A percentile compares a stretch with the other conserved stretches of the same genome.
These are phyloP conservation scores for Chrysoporthe austroafricana DNA, from an alignment of 2,329 filamentous ascomycete genomes.

Conservation along the genomic window DNA sequence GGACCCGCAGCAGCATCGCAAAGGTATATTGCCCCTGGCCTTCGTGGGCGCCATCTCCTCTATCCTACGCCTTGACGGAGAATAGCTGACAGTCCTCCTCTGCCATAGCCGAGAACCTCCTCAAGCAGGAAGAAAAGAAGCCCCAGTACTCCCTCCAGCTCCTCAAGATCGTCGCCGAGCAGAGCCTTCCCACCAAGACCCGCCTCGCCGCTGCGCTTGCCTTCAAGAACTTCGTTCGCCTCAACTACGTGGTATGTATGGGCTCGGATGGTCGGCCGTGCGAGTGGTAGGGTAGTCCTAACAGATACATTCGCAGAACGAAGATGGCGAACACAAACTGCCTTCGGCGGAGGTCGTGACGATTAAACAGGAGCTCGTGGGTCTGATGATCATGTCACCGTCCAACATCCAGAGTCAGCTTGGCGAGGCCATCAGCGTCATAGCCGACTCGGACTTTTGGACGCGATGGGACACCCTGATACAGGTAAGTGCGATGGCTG, in stretches of 20 bases:
- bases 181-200: conserved; percentile 73
- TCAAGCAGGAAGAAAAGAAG: conserved; percentile 79
- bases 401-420: conserved; percentile 88
- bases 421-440: conserved; percentile 94
- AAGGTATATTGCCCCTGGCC: conserved; percentile 62
- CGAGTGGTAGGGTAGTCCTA: background rate
- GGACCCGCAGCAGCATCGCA: conserved; percentile 83
- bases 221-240: conserved; percentile 98
- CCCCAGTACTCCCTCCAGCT: conserved; percentile 86
- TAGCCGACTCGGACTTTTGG: conserved; percentile 98
- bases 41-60: conserved; percentile 7
- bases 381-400: conserved; percentile 93
- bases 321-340: conserved; percentile 92
- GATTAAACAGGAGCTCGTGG: conserved; percentile 95
- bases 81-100: conserved; percentile 19
- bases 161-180: conserved; percentile 85
- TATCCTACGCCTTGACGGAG: conserved; percentile 19
- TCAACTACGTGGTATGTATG: conserved; percentile 78
- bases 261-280: background rate
- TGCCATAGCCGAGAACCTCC: conserved; percentile 73
- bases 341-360: conserved; percentile 79
- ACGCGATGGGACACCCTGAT: conserved; percentile 95
- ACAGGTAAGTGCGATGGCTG: conserved; percentile 55
- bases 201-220: conserved; percentile 86
- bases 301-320: conserved; percentile 59